Conservation (phyloP, 208 protist genomes). For the Acanthamoeba sp. region DNA sequence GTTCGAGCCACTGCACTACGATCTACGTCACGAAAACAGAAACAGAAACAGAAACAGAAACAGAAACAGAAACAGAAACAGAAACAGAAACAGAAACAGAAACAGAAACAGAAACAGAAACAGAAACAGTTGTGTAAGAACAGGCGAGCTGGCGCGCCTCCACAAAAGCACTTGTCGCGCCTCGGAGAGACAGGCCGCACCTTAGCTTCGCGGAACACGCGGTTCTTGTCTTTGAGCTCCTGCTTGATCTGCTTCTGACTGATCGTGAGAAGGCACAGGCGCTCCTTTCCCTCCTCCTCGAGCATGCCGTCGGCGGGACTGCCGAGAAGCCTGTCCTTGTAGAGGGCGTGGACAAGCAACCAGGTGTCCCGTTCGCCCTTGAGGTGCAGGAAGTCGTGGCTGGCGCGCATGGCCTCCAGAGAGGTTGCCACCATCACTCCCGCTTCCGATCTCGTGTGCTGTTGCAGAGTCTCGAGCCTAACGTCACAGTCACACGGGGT, state of each 20-base stretch:
- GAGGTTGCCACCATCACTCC: neutral
- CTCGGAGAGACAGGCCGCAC: neutral
- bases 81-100: too few relatives aligned
- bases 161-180: neutral
- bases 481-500: neutral
- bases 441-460: neutral
- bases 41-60: neutral
- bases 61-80: too few relatives aligned
- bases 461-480: neutral
- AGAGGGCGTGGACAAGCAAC: neutral
- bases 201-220: neutral
- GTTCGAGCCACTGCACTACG: neutral
- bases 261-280: neutral
- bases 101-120: too few relatives aligned
- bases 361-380: neutral
- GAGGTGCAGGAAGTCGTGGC: neutral
- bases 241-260: slow-evolving; percentile 46
- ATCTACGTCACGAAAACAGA: neutral
- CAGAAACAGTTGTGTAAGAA: too few relatives aligned
- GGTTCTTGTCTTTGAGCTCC: neutral
- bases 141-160: neutral
- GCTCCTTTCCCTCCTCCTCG: neutral
- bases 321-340: slow-evolving; percentile 15
- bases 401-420: neutral
- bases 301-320: neutral